Evolutionary conservation across 768 basidiomycete genomes (phyloP).

Genomic region (Suillus spraguei): DNA sequence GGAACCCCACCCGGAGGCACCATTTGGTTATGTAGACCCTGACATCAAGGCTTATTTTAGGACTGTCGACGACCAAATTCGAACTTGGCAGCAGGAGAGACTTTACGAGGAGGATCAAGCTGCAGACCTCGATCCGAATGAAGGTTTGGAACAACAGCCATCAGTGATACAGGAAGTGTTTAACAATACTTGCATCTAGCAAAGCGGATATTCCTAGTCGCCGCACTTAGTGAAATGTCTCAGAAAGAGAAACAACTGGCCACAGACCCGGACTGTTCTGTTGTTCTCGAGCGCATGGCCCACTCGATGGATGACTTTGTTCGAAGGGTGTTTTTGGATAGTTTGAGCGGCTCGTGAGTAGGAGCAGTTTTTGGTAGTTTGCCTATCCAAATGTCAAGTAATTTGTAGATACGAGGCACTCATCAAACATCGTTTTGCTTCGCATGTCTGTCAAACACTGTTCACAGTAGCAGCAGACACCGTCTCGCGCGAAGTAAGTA

Average conservation of each 20-base stretch:
- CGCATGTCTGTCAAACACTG: slow-evolving; percentile 93
- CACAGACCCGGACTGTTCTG: slow-evolving; percentile 92
- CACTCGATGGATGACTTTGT: slow-evolving; percentile 97
- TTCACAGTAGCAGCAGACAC: slow-evolving; percentile 68
- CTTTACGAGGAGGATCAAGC: slow-evolving; percentile 39
- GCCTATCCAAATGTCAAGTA: slow-evolving; percentile 9
- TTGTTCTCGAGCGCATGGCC: slow-evolving; percentile 85
- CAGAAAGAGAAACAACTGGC: slow-evolving; percentile 89
- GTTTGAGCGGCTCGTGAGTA: slow-evolving; percentile 85
- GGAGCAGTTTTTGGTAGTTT: slow-evolving; percentile 11
- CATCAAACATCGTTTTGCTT: slow-evolving; percentile 84
- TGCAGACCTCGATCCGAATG: slow-evolving; percentile 64
- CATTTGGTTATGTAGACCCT: slow-evolving; percentile 87
- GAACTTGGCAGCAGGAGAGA: slow-evolving; percentile 73
- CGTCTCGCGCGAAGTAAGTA: slow-evolving; percentile 65
- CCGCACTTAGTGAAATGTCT: slow-evolving; percentile 82
- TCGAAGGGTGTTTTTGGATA: slow-evolving; percentile 88
- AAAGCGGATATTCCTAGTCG: slow-evolving; percentile 74
- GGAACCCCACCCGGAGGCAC: slow-evolving; percentile 63
- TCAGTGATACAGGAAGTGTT: neutral
- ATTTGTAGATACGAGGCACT: slow-evolving; percentile 59
- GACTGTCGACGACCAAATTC: slow-evolving; percentile 85
- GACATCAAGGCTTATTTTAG: slow-evolving; percentile 94
- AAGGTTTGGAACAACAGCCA: slow-evolving; percentile 47
- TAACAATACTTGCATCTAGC: slow-evolving; percentile 45